These are phyloP conservation scores for Pterocarpus macrocarpus DNA, from an alignment of 306 rosid species.

Conservation along the genomic window DNA sequence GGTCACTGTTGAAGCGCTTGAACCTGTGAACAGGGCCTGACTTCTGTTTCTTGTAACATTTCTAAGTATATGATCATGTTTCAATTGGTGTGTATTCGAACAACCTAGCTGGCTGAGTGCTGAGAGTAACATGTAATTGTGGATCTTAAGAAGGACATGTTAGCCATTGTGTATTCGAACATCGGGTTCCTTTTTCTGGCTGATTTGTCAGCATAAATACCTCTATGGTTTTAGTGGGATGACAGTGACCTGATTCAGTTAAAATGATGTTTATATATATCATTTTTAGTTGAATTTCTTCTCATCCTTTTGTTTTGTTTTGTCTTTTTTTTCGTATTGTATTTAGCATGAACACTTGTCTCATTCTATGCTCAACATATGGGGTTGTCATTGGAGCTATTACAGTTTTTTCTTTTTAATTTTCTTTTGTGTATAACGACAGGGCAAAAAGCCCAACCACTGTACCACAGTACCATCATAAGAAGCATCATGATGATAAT, in stretches of 20 bases:
- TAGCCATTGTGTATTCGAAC: too few relatives aligned
- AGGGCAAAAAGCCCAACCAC: not conserved
- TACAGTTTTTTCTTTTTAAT: not conserved
- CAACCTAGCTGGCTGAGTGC: not conserved
- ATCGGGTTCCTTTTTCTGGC: not conserved
- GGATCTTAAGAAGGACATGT: conserved; percentile 35
- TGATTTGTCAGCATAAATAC: conserved; percentile 12
- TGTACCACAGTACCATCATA: not conserved
- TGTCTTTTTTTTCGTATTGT: not conserved
- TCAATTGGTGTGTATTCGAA: conserved; percentile 33
- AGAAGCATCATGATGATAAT: not conserved
- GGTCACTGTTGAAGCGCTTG: conserved; percentile 98
- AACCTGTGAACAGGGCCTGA: conserved; percentile 80
- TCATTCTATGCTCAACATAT: not conserved
- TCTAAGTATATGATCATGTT: conserved; percentile 16
- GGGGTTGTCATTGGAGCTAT: not conserved
- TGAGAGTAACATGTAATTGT: conserved; percentile 44
- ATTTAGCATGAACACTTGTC: not conserved
- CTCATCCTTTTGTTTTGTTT: not conserved
- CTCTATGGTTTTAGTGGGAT: conserved; percentile 13
- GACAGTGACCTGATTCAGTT: conserved; percentile 12
- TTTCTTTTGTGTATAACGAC: not conserved
- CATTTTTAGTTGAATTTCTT: not conserved
- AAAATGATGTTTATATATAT: conserved; percentile 21
- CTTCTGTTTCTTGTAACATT: conserved; percentile 6